These are phyloP conservation scores for Suillus cothurnatus DNA, from an alignment of 768 basidiomycete genomes.

Conservation along the genomic window DNA sequence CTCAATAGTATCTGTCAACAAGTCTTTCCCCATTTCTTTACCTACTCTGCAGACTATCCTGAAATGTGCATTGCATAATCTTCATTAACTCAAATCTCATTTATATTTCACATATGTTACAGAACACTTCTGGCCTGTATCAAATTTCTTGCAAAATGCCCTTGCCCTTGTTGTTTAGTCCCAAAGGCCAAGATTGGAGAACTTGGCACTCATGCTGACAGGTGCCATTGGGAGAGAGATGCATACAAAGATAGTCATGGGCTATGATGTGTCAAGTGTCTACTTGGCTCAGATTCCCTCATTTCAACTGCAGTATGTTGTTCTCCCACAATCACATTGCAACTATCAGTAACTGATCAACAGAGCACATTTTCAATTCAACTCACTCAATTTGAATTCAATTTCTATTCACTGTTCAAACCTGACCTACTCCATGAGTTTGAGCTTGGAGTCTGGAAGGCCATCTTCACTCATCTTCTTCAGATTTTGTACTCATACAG, in stretches of 20 bases:
- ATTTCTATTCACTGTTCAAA: constrained; percentile 30
- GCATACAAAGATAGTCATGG: too few species aligned
- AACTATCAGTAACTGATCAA: background rate
- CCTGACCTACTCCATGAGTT: constrained; percentile 42
- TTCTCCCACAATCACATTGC: too few species aligned
- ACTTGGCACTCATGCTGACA: too few species aligned
- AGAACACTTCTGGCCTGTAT: constrained; percentile 24
- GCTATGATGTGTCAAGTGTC: background rate
- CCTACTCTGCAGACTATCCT: constrained; percentile 32
- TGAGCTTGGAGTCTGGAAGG: constrained; percentile 42
- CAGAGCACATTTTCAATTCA: constrained; percentile 40
- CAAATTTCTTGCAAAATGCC: constrained; percentile 7
- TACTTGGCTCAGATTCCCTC: background rate
- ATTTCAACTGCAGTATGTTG: background rate
- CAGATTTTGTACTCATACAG: constrained; percentile 27
- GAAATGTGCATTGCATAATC: constrained; percentile 29
- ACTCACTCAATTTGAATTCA: constrained; percentile 19
- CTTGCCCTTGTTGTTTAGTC: too few species aligned
- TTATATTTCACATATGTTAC: background rate
- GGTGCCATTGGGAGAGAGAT: too few species aligned
- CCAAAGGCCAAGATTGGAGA: too few species aligned
- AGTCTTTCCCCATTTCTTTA: constrained; percentile 21
- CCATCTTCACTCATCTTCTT: constrained; percentile 37
- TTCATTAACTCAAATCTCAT: constrained; percentile 2
- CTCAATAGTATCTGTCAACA: constrained; percentile 14